Evolutionary conservation across 2,329 filamentous ascomycete species (phyloP), one percentile per base, ranked within the genome.

Genomic region (Colletotrichum trifolii): DNA sequence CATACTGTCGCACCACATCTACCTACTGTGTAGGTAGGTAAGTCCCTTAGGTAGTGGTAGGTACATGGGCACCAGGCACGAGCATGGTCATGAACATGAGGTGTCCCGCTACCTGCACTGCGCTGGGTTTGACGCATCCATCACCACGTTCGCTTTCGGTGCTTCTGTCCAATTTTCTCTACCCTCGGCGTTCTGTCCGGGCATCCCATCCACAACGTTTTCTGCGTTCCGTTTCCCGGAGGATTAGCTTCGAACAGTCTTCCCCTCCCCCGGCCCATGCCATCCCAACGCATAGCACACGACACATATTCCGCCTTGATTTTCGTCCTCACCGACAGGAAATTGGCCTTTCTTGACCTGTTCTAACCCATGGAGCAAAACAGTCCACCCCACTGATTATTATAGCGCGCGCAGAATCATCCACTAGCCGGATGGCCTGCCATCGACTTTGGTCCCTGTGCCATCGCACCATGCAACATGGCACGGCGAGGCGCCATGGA

Each of bases 201-300:
- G 46, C 46, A 49, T 50, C 55, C 13, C 35, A 38, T 55, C 40
- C 36, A 25, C 52, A 25, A 39, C 39, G n/a, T 34, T 15, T 46
- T 43, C 54, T 48, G 46, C 46, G 33, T 17, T 12, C 46, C 46
- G 43, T 13, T 25, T 10, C 34, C 45, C 46, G 46, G 55, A 49
- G 46, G 55, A 25, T 50, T 50, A 17, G 35, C 34, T 39, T 36
- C 45, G 54, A 15, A 15, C 6, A 3, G 15, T 8, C 46, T 34
- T 33, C 46, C 45, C 42, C 25, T 46, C 17, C 50, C 38, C 55
- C 38, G 43, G 49, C 55, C 43, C 55, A 35, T 50, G 13, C 55
- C 46, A 43, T 58, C 55, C 55, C 47, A 58, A 50, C 46, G 46
- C 46, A 43, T 49, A 49, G 55, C 53, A 58, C 43, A 10, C 46